Conservation (phyloP, 1,284 basidiomycete species). For the Malassezia cuniculi region DNA sequence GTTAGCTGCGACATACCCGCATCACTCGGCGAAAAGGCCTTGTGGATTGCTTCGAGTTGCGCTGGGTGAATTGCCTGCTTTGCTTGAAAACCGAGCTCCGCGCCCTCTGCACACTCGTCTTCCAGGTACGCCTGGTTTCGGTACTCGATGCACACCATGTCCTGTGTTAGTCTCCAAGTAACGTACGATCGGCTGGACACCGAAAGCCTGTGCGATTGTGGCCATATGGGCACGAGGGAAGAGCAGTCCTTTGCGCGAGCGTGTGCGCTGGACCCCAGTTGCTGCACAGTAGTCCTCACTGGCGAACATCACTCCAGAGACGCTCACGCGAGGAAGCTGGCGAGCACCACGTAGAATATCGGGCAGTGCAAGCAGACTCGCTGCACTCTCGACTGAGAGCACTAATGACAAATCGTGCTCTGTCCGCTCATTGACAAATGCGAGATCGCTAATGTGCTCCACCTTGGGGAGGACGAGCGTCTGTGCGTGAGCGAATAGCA, state of each 20-base stretch:
- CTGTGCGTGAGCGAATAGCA: conserved; percentile 9
- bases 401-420: conserved; percentile 20
- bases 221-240: conserved; percentile 75
- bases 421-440: conserved; percentile 11
- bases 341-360: conserved; percentile 11
- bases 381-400: conserved; percentile 37
- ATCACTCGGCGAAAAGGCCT: conserved; percentile 61
- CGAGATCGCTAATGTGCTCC: conserved; percentile 27
- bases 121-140: conserved; percentile 59
- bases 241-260: conserved; percentile 61
- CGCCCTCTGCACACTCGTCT: conserved; percentile 60
- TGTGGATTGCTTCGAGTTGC: conserved; percentile 67
- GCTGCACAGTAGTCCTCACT: conserved; percentile 56
- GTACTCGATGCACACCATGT: conserved; percentile 79
- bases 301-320: conserved; percentile 34
- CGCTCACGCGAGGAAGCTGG: conserved; percentile 5
- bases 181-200: conserved; percentile 61
- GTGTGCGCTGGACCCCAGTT: conserved; percentile 68
- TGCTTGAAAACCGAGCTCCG: conserved; percentile 38
- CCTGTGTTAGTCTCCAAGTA: conserved; percentile 2
- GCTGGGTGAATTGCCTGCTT: conserved; percentile 81
- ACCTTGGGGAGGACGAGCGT: conserved; percentile 39
- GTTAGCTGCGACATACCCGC: conserved; percentile 51
- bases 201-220: conserved; percentile 69
- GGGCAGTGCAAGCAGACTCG: conserved; percentile 25